phyloP scores from a whole-genome alignment of 1,284 basidiomycete species.

The Mycosarcoma mackinlayi region DNA sequence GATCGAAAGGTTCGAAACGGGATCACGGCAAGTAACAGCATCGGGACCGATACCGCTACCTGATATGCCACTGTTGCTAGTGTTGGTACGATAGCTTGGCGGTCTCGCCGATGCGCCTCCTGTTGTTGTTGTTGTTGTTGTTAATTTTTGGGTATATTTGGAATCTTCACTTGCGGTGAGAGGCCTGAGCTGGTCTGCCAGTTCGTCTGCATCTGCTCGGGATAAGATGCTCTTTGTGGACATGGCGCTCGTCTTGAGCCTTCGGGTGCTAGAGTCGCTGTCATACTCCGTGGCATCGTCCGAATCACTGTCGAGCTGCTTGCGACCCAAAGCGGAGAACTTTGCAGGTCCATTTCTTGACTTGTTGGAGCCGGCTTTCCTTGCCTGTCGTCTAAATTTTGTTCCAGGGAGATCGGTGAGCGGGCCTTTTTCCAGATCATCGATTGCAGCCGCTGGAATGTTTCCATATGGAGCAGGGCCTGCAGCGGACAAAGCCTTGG shows the following conservation, averaged over 20 bases:
- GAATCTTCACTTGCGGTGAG: conserved; percentile 19
- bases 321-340: conserved; percentile 46
- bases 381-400: conserved; percentile 7
- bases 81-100: conserved; percentile 49
- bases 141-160: conserved; percentile 11
- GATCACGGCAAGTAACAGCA: conserved; percentile 5
- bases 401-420: conserved; percentile 31
- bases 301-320: conserved; percentile 37
- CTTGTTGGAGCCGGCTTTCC: conserved; percentile 17
- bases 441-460: conserved; percentile 7
- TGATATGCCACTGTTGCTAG: conserved; percentile 18
- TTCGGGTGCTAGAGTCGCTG: conserved; percentile 32
- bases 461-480: conserved; percentile 53
- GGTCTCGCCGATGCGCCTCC: no score
- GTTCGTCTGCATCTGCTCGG: conserved; percentile 24
- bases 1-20: neutral
- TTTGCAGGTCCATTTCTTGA: conserved; percentile 49
- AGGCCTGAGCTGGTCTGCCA: conserved; percentile 21
- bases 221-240: conserved; percentile 18
- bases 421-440: conserved; percentile 27
- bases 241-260: conserved; percentile 11
- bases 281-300: conserved; percentile 48
- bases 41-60: conserved; percentile 27
- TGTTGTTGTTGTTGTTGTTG: no score
- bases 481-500: conserved; percentile 20